Percentiles rank a stretch among this genome's conserved stretches.
Conservation (phyloP, 2,329 filamentous ascomycete species). For the Pseudogymnoascus sp. region DNA sequence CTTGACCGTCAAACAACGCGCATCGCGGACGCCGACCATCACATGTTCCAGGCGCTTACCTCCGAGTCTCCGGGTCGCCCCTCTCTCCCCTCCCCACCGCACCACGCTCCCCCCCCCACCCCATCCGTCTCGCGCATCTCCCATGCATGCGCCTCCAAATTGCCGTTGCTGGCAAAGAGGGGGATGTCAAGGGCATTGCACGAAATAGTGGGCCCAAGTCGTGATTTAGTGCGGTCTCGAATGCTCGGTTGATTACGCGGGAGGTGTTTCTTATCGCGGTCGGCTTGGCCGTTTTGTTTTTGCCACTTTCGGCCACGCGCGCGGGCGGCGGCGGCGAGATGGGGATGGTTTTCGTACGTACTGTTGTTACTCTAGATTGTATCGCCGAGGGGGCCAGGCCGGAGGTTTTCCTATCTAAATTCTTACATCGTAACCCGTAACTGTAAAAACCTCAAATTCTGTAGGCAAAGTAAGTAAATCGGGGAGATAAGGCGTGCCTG, state of each 20-base stretch:
- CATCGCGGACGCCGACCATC: too few relatives aligned
- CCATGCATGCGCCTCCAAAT: background rate
- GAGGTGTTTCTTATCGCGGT: too few relatives aligned
- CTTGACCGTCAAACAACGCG: too few relatives aligned
- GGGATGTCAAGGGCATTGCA: background rate
- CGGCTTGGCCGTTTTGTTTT: too few relatives aligned
- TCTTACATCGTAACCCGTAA: too few relatives aligned
- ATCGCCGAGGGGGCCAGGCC: background rate
- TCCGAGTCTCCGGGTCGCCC: background rate
- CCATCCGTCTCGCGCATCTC: background rate
- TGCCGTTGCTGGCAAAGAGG: background rate
- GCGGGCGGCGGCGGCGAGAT: too few relatives aligned
- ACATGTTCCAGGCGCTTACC: constrained; percentile 1
- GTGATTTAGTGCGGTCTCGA: background rate
- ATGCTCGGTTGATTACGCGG: too few relatives aligned
- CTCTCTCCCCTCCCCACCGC: background rate
- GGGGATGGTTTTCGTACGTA: too few relatives aligned
- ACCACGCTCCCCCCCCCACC: background rate
- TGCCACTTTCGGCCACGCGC: background rate
- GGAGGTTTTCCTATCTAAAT: too few relatives aligned
- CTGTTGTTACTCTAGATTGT: too few relatives aligned
- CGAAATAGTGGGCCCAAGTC: background rate
- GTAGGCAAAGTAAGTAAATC: too few relatives aligned
- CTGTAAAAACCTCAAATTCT: too few relatives aligned
- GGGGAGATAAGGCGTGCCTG: background rate